Conservation (phyloP, 2,329 filamentous ascomycete species). For the Pseudopyricularia cyperi region DNA sequence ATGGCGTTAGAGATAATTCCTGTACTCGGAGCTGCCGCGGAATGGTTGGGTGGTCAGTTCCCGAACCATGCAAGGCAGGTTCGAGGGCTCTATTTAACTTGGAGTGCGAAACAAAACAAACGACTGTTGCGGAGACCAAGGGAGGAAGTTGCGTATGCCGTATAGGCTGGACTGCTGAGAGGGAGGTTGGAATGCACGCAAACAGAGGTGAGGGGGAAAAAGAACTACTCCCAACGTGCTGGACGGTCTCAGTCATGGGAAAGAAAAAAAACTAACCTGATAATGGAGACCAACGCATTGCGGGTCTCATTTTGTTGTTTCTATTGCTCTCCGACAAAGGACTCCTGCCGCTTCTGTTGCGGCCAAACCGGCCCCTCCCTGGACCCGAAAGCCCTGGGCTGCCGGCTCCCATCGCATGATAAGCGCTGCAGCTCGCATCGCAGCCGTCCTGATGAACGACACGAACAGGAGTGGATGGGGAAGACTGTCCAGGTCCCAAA, state of each 20-base stretch:
- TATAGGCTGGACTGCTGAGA: not conserved
- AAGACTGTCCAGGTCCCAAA: slow-evolving; percentile 5
- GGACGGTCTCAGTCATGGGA: not conserved
- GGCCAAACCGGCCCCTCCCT: slow-evolving; percentile 72
- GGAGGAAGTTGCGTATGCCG: not conserved
- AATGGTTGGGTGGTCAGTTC: not conserved
- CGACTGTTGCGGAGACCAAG: not conserved
- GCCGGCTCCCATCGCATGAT: slow-evolving; percentile 33
- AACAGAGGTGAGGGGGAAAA: not conserved
- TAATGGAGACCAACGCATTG: slow-evolving; percentile 26
- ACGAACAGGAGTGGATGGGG: slow-evolving; percentile 1
- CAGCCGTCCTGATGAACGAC: slow-evolving; percentile 18
- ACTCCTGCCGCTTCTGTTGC: slow-evolving; percentile 47
- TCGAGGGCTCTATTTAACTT: not conserved
- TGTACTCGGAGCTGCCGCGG: slow-evolving; percentile 10
- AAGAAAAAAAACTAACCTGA: slow-evolving; percentile 26
- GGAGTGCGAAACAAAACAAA: not conserved
- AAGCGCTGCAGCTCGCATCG: slow-evolving; percentile 17
- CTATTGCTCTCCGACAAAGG: slow-evolving; percentile 48
- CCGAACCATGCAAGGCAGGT: not conserved
- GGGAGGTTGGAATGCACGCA: not conserved
- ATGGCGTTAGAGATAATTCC: slow-evolving; percentile 91
- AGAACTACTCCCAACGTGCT: not conserved
- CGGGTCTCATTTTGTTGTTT: slow-evolving; percentile 29
- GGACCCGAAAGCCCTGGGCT: slow-evolving; percentile 69